phyloP scores from a whole-genome alignment of 2,329 filamentous ascomycete species.

The Fusarium siculi region DNA sequence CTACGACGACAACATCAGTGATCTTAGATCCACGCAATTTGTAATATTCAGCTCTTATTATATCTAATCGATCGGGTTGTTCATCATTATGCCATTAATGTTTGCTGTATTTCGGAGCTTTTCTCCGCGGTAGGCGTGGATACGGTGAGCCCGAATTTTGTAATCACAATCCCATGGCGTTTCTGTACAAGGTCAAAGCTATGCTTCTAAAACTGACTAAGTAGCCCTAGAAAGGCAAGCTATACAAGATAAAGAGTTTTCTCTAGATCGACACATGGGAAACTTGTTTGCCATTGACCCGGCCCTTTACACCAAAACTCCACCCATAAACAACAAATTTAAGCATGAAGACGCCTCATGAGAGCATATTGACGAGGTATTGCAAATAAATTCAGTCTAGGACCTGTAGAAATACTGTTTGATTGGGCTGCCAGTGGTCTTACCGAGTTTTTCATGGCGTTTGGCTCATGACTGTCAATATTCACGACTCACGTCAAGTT shows the following conservation, averaged over 20 bases:
- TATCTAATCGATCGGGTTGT: not conserved
- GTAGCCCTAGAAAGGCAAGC: fast-evolving
- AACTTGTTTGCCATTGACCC: not conserved
- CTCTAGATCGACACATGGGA: not conserved
- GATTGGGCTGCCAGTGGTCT: not conserved
- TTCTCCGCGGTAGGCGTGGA: not conserved
- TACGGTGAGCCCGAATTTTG: not conserved
- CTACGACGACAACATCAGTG: not conserved
- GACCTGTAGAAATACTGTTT: fast-evolving
- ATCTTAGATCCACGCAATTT: fast-evolving
- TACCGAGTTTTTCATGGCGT: not conserved
- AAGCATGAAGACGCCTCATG: not conserved
- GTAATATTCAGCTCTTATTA: fast-evolving
- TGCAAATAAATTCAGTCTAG: no score
- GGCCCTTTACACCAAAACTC: not conserved
- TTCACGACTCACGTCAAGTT: not conserved
- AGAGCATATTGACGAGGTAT: not conserved
- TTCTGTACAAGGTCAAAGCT: not conserved
- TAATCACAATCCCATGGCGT: not conserved
- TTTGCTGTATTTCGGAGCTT: not conserved
- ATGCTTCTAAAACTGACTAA: not conserved
- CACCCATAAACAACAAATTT: not conserved
- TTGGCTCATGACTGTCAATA: not conserved
- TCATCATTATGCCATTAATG: not conserved
- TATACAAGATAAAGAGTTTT: not conserved